Evolutionary conservation across 306 rosid genomes (phyloP).

Genomic region (Castanospermum australe): DNA sequence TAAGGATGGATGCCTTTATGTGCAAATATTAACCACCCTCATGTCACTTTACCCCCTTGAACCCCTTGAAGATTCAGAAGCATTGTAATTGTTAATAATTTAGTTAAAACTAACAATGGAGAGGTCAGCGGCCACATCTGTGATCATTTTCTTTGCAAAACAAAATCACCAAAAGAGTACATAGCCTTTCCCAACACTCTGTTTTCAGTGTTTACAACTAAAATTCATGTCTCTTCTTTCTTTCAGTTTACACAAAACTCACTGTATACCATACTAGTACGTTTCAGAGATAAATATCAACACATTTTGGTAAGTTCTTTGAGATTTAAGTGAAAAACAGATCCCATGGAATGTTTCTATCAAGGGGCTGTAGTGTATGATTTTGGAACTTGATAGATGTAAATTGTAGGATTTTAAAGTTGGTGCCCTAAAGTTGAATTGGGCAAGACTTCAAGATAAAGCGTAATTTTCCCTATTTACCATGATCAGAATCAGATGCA

Average conservation of each 20-base stretch:
- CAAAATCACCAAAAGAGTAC: neutral
- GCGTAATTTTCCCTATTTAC: neutral
- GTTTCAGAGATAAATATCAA: constrained; percentile 2
- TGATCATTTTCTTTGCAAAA: neutral
- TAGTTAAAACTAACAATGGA: neutral
- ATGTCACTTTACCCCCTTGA: neutral
- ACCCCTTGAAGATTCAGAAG: neutral
- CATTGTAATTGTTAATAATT: neutral
- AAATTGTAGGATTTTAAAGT: neutral
- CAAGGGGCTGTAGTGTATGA: neutral
- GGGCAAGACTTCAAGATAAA: neutral
- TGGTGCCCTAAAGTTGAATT: constrained; percentile 6
- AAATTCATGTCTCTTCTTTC: neutral
- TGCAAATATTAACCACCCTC: neutral
- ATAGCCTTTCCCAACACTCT: neutral
- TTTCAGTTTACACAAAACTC: neutral
- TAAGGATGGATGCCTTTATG: neutral
- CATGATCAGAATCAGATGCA: constrained; percentile 19
- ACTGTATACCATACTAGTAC: constrained; percentile 1
- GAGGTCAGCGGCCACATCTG: neutral
- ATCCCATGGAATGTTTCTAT: constrained; percentile 5
- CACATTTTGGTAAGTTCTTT: constrained; percentile 2
- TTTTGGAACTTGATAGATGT: neutral
- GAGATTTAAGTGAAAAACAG: constrained; percentile 2
- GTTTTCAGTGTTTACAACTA: neutral